Conservation (phyloP, 345 rosid species). For the Populus pruinosa region DNA sequence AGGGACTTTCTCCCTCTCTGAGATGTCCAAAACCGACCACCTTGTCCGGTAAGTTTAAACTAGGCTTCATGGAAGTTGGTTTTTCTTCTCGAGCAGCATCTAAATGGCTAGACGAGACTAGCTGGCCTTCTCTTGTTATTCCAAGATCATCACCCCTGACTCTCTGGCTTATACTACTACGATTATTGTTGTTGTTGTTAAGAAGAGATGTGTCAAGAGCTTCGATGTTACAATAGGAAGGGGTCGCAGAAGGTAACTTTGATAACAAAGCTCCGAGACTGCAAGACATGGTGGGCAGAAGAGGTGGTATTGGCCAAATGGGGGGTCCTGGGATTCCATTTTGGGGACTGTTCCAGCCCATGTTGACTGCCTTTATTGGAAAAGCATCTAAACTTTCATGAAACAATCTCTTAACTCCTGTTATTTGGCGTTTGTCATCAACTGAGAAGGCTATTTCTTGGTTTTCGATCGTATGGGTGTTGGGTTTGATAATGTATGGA, state of each 20-base stretch:
- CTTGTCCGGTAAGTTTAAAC: not conserved
- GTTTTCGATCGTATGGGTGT: constrained; percentile 20
- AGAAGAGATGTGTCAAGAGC: constrained; percentile 23
- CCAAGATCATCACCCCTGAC: constrained; percentile 4
- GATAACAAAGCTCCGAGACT: constrained; percentile 51
- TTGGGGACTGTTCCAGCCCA: constrained; percentile 61
- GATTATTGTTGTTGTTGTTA: constrained; percentile 1
- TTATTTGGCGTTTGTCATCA: constrained; percentile 24
- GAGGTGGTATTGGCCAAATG: constrained; percentile 45
- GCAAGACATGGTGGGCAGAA: constrained; percentile 43
- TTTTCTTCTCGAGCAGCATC: constrained; percentile 7
- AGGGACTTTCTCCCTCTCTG: constrained; percentile 13
- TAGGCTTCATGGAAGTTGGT: not conserved
- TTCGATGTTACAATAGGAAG: constrained; percentile 28
- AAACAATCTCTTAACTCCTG: constrained; percentile 42
- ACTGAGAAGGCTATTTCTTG: constrained; percentile 26
- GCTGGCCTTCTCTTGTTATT: not conserved
- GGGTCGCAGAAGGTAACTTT: constrained; percentile 43
- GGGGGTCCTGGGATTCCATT: constrained; percentile 32
- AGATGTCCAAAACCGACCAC: constrained; percentile 21
- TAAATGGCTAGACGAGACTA: not conserved
- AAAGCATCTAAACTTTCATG: constrained; percentile 27
- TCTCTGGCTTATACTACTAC: not conserved
- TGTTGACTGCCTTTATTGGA: constrained; percentile 43
- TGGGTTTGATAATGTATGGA: constrained; percentile 41